Conservation (phyloP, 768 basidiomycete genomes). For the Vishniacozyma victoriae region DNA sequence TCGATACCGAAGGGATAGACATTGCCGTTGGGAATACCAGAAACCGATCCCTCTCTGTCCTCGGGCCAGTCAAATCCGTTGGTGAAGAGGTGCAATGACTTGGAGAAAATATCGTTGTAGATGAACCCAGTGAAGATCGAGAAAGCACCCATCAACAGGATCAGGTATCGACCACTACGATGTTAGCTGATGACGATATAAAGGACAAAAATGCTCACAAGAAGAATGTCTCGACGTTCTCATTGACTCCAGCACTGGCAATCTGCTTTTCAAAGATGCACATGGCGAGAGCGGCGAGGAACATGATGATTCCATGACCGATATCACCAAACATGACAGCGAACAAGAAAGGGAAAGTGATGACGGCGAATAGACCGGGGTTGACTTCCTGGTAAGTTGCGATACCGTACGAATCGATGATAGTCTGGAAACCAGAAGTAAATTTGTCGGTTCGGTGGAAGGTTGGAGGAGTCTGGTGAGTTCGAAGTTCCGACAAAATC, state of each 20-base stretch:
- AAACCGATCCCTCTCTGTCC: conserved; percentile 51
- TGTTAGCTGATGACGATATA: conserved; percentile 2
- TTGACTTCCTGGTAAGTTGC: conserved; percentile 95
- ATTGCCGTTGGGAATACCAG: conserved; percentile 58
- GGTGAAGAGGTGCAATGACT: conserved; percentile 74
- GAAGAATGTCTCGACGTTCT: conserved; percentile 86
- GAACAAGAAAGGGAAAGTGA: conserved; percentile 95
- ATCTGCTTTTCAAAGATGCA: conserved; percentile 77
- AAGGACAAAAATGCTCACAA: conserved; percentile 58
- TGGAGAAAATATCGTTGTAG: conserved; percentile 99
- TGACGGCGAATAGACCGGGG: conserved; percentile 76
- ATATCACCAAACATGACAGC: conserved; percentile 99
- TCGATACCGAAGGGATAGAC: conserved; percentile 93
- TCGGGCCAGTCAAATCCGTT: conserved; percentile 83
- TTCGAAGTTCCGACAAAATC: conserved; percentile 82
- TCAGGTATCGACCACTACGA: conserved; percentile 89
- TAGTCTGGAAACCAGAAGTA: conserved; percentile 91
- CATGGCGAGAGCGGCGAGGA: conserved; percentile 71
- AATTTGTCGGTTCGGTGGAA: conserved; percentile 93
- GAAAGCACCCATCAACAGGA: conserved; percentile 94
- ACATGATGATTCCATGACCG: conserved; percentile 84
- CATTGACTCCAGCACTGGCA: conserved; percentile 66
- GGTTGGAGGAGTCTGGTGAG: conserved; percentile 87
- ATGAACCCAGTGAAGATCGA: conserved; percentile 94
- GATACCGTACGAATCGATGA: conserved; percentile 96